phyloP scores from a whole-genome alignment of 192 early-diverging fungal species.

The Spizellomyces sp. region DNA sequence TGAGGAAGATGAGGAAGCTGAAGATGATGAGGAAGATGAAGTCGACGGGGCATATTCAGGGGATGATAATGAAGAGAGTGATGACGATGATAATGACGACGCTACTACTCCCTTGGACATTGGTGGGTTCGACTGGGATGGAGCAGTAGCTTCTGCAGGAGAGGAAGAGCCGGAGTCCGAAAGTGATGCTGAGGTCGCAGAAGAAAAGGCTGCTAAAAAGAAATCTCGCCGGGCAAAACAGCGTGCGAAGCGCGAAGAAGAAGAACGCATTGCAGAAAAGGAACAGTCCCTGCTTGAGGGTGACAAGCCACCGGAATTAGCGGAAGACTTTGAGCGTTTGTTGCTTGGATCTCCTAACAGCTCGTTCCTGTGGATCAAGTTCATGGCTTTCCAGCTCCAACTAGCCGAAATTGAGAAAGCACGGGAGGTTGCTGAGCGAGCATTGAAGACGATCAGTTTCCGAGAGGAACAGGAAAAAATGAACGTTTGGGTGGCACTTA shows the following conservation, averaged over 20 bases:
- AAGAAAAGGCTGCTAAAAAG: conserved; percentile 36
- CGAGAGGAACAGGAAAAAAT: conserved; percentile 94
- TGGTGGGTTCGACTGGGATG: conserved; percentile 55
- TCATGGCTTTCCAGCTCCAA: conserved; percentile 98
- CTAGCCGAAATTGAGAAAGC: conserved; percentile 92
- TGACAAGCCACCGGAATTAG: conserved; percentile 57
- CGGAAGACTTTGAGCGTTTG: conserved; percentile 89
- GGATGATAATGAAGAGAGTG: conserved; percentile 27
- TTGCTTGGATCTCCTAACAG: conserved; percentile 93
- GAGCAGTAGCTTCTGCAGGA: conserved; percentile 45
- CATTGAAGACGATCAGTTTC: conserved; percentile 87
- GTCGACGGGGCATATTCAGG: conserved; percentile 44
- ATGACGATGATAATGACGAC: conserved; percentile 36
- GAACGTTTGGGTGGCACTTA: conserved; percentile 95
- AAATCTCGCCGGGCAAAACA: conserved; percentile 60
- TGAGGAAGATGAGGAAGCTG: conserved; percentile 40
- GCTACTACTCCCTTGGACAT: conserved; percentile 32
- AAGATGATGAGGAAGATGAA: conserved; percentile 43
- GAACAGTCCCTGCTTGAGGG: conserved; percentile 48
- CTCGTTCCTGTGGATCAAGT: conserved; percentile 98
- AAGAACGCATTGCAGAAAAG: conserved; percentile 51
- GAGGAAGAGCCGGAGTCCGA: conserved; percentile 45
- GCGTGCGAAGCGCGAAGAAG: conserved; percentile 58
- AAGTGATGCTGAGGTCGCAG: conserved; percentile 45
- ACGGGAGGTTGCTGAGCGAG: conserved; percentile 89